Conservation (phyloP, 306 rosid species). For the Ormosia semicastrata region DNA sequence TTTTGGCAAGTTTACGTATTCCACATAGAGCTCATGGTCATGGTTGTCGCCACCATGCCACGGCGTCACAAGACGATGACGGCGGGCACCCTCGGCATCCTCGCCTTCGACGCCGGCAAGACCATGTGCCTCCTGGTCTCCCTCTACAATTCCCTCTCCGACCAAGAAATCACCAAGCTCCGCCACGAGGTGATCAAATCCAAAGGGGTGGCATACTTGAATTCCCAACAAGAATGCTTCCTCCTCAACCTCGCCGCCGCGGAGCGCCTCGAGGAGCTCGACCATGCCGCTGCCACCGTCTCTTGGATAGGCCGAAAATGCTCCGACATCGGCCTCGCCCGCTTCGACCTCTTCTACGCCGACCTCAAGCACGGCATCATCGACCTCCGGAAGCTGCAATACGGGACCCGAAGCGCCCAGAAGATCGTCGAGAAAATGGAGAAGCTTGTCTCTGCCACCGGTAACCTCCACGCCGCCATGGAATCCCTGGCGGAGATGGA, state of each 20-base stretch:
- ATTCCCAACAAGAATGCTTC: constrained; percentile 42
- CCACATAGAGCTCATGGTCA: neutral
- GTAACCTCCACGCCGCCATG: constrained; percentile 39
- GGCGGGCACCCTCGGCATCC: constrained; percentile 45
- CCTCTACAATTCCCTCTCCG: constrained; percentile 58
- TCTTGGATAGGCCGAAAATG: constrained; percentile 45
- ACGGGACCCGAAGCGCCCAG: neutral
- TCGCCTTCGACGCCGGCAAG: constrained; percentile 59
- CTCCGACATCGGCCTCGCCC: constrained; percentile 30
- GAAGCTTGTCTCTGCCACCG: constrained; percentile 34
- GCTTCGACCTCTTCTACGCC: constrained; percentile 38
- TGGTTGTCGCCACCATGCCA: constrained; percentile 44
- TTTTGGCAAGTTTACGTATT: neutral
- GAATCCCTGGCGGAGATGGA: constrained; percentile 42
- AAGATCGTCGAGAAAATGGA: constrained; percentile 42
- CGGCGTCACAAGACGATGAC: constrained; percentile 29
- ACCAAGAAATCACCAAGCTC: constrained; percentile 41
- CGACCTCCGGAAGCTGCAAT: constrained; percentile 31
- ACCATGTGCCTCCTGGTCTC: constrained; percentile 53
- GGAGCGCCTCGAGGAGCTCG: constrained; percentile 59
- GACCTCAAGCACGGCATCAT: constrained; percentile 48
- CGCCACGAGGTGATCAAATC: constrained; percentile 26
- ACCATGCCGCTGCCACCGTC: constrained; percentile 38
- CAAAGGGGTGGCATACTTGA: constrained; percentile 48
- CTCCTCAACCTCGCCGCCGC: constrained; percentile 62